These are phyloP conservation scores for Hanseniaspora sp. DNA, from an alignment of 1,139 yeast genomes.

Conservation along the genomic window DNA sequence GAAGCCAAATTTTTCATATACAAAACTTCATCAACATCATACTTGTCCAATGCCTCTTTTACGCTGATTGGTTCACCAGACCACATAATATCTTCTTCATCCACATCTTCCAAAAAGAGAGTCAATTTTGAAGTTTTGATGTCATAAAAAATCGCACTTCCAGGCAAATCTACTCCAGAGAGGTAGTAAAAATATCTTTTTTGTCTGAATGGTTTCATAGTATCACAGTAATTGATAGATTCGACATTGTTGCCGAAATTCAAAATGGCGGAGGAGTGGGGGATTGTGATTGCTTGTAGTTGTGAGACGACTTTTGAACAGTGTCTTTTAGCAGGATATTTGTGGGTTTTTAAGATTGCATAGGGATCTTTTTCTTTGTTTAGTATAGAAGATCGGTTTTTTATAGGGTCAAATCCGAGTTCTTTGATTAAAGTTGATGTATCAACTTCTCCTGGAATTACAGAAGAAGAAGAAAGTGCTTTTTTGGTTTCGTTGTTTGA, in stretches of 20 bases:
- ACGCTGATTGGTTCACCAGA: conserved; percentile 69
- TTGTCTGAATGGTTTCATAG: conserved; percentile 68
- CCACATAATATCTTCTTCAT: conserved; percentile 91
- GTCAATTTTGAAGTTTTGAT: conserved; percentile 46
- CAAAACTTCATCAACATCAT: conserved; percentile 71
- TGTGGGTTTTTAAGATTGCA: conserved; percentile 24
- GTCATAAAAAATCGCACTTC: conserved; percentile 56
- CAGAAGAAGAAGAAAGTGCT: neutral
- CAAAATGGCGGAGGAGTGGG: conserved; percentile 34
- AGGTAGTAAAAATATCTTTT: conserved; percentile 81
- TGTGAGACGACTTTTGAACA: conserved; percentile 39
- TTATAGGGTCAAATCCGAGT: conserved; percentile 16
- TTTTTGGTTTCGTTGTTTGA: neutral
- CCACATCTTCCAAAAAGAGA: conserved; percentile 70
- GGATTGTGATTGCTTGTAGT: conserved; percentile 9
- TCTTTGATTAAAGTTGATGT: conserved; percentile 12
- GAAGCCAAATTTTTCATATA: conserved; percentile 41
- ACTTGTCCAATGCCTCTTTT: conserved; percentile 54
- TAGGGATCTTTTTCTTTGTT: conserved; percentile 14
- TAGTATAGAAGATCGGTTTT: conserved; percentile 2
- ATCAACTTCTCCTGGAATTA: neutral
- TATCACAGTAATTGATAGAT: conserved; percentile 70
- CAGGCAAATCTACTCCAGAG: conserved; percentile 76
- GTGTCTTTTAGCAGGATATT: conserved; percentile 70
- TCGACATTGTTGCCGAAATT: conserved; percentile 58